Conservation (phyloP, 805 yeast genomes). For the Candida yuanshanica region DNA sequence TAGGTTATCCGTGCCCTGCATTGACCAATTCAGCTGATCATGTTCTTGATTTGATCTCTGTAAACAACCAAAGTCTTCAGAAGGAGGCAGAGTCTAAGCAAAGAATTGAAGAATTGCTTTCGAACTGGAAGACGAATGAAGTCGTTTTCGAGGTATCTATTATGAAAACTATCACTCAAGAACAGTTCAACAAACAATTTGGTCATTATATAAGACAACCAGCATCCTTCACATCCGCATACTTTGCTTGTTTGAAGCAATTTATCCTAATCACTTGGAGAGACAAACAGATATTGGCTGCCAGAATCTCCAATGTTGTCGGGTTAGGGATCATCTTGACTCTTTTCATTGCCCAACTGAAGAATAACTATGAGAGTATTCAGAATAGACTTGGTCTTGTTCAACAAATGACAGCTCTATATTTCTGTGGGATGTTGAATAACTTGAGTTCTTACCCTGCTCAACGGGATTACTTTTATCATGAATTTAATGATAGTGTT, state of each 20-base stretch:
- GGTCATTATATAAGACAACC: constrained; percentile 13
- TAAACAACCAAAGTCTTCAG: constrained; percentile 16
- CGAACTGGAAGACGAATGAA: constrained; percentile 10
- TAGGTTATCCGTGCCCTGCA: constrained; percentile 54
- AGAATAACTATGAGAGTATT: constrained; percentile 43
- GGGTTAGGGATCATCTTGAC: constrained; percentile 68
- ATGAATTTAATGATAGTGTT: constrained; percentile 70
- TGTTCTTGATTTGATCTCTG: constrained; percentile 65
- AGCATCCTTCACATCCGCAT: constrained; percentile 16
- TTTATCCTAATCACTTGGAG: constrained; percentile 30
- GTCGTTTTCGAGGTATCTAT: background rate
- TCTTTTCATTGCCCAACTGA: constrained; percentile 58
- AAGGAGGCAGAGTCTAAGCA: constrained; percentile 13
- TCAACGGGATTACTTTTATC: constrained; percentile 73
- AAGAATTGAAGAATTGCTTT: constrained; percentile 12
- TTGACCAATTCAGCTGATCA: constrained; percentile 71
- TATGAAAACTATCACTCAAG: constrained; percentile 4
- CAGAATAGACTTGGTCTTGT: constrained; percentile 68
- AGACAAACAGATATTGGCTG: constrained; percentile 50
- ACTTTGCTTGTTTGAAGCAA: constrained; percentile 17
- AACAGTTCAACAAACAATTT: constrained; percentile 12
- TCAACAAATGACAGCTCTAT: constrained; percentile 68
- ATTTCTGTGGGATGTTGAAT: constrained; percentile 76
- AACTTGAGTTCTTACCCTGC: constrained; percentile 71
- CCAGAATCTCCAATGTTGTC: constrained; percentile 60